Evolutionary conservation across 2,329 filamentous ascomycete genomes (phyloP).

Genomic region (Ophiostoma fasciatum): DNA sequence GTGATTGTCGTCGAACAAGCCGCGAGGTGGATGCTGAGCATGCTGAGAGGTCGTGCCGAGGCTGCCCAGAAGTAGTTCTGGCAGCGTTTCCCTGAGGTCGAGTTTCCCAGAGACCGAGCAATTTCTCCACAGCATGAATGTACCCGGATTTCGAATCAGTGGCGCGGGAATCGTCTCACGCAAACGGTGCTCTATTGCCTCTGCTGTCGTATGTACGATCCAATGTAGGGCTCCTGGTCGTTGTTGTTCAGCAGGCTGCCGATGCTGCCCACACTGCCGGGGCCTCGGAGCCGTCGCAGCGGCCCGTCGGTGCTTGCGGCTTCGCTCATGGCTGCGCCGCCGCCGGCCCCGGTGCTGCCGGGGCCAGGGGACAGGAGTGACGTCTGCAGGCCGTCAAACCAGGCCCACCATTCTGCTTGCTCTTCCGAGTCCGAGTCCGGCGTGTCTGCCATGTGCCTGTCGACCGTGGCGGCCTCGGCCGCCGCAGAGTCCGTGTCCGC

Average conservation of each 20-base stretch:
- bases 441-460: constrained; percentile 3
- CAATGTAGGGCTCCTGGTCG: constrained; percentile 8
- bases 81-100: too few relatives aligned
- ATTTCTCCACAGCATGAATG: too few relatives aligned
- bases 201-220: constrained; percentile 6
- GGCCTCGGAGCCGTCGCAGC: background rate
- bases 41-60: too few relatives aligned
- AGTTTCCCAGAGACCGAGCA: too few relatives aligned
- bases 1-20: background rate
- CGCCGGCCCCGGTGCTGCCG: background rate
- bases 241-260: constrained; percentile 11
- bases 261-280: constrained; percentile 10
- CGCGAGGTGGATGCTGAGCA: too few relatives aligned
- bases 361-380: constrained; percentile 2
- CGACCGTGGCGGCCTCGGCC: background rate
- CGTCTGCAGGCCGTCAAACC: constrained; percentile 8
- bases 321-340: background rate
- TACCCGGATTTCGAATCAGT: too few relatives aligned
- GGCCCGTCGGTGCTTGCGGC: background rate
- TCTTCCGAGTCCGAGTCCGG: constrained; percentile 1
- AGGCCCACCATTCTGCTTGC: constrained; percentile 12
- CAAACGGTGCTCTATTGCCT: too few relatives aligned
- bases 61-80: too few relatives aligned
- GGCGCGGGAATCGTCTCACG: too few relatives aligned
- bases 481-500: constrained; percentile 1